Conservation (phyloP, 2,329 filamentous ascomycete species). For the Coleophoma eucalyptorum region DNA sequence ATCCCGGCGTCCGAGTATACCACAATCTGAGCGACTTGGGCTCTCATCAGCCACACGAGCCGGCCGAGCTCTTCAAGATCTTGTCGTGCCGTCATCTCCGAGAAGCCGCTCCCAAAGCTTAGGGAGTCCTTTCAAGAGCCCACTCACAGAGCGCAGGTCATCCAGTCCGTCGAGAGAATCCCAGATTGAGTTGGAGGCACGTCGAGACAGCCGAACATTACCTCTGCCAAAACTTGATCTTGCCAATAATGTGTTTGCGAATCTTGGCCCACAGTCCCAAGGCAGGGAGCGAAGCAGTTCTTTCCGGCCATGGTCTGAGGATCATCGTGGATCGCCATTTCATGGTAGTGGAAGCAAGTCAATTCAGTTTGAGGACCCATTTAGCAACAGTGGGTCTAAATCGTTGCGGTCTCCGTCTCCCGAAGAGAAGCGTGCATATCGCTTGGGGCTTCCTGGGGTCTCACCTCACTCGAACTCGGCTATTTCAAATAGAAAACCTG, state of each 20-base stretch:
- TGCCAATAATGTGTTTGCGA: constrained; percentile 9
- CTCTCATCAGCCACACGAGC: constrained; percentile 24
- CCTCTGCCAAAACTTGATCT: constrained; percentile 18
- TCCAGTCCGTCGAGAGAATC: constrained; percentile 14
- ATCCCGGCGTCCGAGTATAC: constrained; percentile 4
- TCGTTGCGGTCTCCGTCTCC: constrained; percentile 13
- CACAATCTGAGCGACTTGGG: constrained; percentile 12
- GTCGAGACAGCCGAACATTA: constrained; percentile 10
- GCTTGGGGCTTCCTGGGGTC: constrained; percentile 13
- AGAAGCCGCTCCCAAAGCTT: constrained; percentile 26
- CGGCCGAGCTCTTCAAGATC: constrained; percentile 28
- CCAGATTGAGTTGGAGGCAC: constrained; percentile 1
- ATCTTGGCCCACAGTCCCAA: constrained; percentile 5
- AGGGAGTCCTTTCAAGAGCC: constrained; percentile 29
- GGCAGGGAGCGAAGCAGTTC: not conserved
- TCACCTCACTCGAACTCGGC: constrained; percentile 9
- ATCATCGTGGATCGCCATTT: not conserved
- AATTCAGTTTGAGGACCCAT: constrained; percentile 19
- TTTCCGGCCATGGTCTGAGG: no score
- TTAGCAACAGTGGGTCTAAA: constrained; percentile 8
- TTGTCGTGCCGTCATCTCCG: constrained; percentile 23
- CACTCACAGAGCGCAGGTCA: constrained; percentile 17
- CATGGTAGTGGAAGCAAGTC: constrained; percentile 4
- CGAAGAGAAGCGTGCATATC: constrained; percentile 19
- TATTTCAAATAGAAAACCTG: constrained; percentile 7